phyloP scores from a whole-genome alignment of 176 grass and related monocot genomes.

The Carex cristatella region DNA sequence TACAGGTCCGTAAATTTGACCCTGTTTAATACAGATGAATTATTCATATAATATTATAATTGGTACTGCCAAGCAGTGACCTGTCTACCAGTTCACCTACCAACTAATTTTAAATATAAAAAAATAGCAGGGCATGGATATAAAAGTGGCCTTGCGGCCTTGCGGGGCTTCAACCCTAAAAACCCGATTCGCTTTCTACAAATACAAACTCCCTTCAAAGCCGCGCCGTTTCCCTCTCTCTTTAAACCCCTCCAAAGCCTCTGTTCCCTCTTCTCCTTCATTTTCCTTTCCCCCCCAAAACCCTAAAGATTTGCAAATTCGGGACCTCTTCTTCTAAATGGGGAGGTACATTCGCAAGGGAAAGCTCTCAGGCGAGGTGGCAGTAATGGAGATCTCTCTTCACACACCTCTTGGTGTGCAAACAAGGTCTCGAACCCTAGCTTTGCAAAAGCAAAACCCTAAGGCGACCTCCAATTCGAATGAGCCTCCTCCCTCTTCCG shows the following conservation, averaged over 20 bases:
- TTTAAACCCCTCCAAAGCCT: conserved; percentile 20
- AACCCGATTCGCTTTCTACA: conserved; percentile 27
- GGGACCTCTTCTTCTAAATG: conserved; percentile 29
- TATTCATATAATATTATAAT: neutral
- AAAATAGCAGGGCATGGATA: neutral
- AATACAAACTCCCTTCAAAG: conserved; percentile 21
- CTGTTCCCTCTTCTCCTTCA: conserved; percentile 19
- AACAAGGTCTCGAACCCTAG: conserved; percentile 71
- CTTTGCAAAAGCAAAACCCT: conserved; percentile 43
- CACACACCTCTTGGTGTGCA: conserved; percentile 62
- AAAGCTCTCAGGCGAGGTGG: conserved; percentile 76
- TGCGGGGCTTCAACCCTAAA: conserved; percentile 15
- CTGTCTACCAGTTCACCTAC: neutral
- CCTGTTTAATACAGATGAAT: neutral
- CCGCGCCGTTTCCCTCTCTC: conserved; percentile 40
- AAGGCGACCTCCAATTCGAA: neutral
- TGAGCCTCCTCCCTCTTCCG: neutral
- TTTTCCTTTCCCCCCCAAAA: neutral
- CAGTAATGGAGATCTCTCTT: conserved; percentile 64
- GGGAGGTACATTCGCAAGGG: conserved; percentile 88
- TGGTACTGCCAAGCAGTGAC: neutral
- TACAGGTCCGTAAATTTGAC: neutral
- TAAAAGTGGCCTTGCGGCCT: neutral
- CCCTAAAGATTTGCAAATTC: conserved; percentile 3
- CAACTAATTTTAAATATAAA: neutral